Base-by-base conservation (phyloP, 1,284 basidiomycete species). In the Ustilago loliicola region DNA sequence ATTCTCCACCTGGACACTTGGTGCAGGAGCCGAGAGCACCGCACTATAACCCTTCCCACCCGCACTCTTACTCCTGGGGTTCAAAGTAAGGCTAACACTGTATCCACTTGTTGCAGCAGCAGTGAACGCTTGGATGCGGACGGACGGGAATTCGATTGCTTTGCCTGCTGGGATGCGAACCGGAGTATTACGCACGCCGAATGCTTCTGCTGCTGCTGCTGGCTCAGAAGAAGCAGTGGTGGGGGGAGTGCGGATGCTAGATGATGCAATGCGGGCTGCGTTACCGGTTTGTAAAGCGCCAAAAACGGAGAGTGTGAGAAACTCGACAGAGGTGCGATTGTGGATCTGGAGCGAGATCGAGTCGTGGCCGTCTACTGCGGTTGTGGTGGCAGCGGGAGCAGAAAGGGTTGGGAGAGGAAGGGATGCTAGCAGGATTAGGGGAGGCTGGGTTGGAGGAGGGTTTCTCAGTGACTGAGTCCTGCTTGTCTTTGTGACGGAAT, bases 271-370 rank as follows among this genome's bases (percentile, higher is more conserved):
- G 3, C 65, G 61, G 0, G 45, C 30, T 0, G 48, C 48, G 34
- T 40, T 52, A 11, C 57, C 65, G 5, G 65, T 67, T 42, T 72
- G 70, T 3, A 73, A 38, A 17, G 71, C 71, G 21, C 71, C 71
- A n/a, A 73, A 73, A 21, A 64, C 57, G 19, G 71, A 68, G 30
- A 50, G 71, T 2, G 71, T 47, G 13, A 73, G 71, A 23, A 67
- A 57, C 13, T 73, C 71, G 57, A 34, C 38, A 21, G 47, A 11
- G 8, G 71, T 73, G 30, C 71, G 65, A 23, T 73, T 73, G 65
- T 73, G 71, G 57, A 73, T 64, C 10, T 29, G 38, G 23, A 73
- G 52, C 2, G 61, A 63, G 40, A 73, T 57, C 38, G 65, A 67
- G 17, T 61, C 53, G 48, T 73, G 71, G 19, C 71, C 58, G 19